Evolutionary conservation across 306 rosid genomes (phyloP), one percentile per base, ranked within the genome.

Genomic region (Dalbergia oliveri): DNA sequence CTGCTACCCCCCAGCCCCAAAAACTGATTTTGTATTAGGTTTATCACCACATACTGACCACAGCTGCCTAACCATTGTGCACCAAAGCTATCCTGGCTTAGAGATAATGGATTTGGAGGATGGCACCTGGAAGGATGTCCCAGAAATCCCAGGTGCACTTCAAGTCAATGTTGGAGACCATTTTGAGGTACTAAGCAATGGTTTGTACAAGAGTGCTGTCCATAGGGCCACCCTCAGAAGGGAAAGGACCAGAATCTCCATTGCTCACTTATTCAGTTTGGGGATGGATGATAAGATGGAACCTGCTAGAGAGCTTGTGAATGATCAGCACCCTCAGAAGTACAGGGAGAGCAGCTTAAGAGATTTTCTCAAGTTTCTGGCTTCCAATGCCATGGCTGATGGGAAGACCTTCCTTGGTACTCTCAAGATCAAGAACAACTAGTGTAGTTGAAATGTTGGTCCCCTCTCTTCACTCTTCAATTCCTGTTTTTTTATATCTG

Each of bases 1-100:
- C 47, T 83, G 86, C 84, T 87, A 91, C 57, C 90, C 91, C 5
- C 79, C 87, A 0, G 85, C 91, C 65, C 93, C 91, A 15, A 31
- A 83, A 19, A 89, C 88, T 10, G 85, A 80, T 11, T 18, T 86
- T 6, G 83, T 83, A 9, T 76, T 88, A 8, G 97, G 90, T 7
- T 37, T 85, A 33, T 90, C 92, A 1, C 97, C 93, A 56, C 92
- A 91, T 76, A 81, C 90, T 18, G 91, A 86, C 75, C 82, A 83
- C 72, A 85, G 85, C 53, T 89, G 89, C 87, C 53, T 89, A 41
- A 91, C 89, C 68, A 54, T 88, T 57, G 19, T 86, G 34, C 80
- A 81, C 31, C 89, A 84, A 66, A 88, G 79, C 71, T 39, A 41
- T 69, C 65, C 61, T 19, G 66, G 83, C 0, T 21, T 71, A 4